Conservation (phyloP, 805 yeast species). For the Naumovozyma castellii region DNA sequence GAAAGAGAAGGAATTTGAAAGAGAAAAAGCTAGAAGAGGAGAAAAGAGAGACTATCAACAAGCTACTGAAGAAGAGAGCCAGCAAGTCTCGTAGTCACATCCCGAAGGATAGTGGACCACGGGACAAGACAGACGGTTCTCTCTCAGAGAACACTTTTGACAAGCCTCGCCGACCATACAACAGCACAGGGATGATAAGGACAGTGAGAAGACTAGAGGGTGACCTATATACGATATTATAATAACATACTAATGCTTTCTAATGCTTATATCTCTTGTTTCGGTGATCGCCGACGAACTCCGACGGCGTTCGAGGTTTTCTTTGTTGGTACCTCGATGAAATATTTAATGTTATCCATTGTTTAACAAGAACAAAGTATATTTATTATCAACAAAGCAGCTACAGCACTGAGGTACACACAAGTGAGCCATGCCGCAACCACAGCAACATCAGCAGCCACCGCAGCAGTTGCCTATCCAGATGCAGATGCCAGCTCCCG, state of each 20-base stretch:
- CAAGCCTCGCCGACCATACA: constrained; percentile 27
- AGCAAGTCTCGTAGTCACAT: constrained; percentile 45
- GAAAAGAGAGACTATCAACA: constrained; percentile 83
- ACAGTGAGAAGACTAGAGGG: constrained; percentile 10
- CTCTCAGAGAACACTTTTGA: constrained; percentile 7
- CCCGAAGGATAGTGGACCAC: constrained; percentile 13
- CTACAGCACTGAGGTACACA: too few relatives aligned
- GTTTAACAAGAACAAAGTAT: not conserved
- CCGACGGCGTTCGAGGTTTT: too few relatives aligned
- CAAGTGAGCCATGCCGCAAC: not conserved
- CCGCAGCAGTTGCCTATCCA: constrained; percentile 4
- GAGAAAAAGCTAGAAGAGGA: constrained; percentile 83
- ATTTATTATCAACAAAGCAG: not conserved
- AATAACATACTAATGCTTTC: constrained; percentile 8
- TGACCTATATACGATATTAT: constrained; percentile 9
- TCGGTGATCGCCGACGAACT: too few relatives aligned
- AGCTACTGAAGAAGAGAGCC: constrained; percentile 75
- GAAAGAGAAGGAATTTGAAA: constrained; percentile 77
- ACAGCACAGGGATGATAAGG: constrained; percentile 19
- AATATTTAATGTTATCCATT: not conserved
- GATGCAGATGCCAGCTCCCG: constrained; percentile 3
- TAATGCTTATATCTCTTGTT: too few relatives aligned
- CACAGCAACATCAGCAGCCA: constrained; percentile 6
- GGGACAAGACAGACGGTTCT: constrained; percentile 7
- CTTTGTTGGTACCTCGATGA: too few relatives aligned